Conservation (phyloP, 768 basidiomycete species). For the Russula virescens region DNA sequence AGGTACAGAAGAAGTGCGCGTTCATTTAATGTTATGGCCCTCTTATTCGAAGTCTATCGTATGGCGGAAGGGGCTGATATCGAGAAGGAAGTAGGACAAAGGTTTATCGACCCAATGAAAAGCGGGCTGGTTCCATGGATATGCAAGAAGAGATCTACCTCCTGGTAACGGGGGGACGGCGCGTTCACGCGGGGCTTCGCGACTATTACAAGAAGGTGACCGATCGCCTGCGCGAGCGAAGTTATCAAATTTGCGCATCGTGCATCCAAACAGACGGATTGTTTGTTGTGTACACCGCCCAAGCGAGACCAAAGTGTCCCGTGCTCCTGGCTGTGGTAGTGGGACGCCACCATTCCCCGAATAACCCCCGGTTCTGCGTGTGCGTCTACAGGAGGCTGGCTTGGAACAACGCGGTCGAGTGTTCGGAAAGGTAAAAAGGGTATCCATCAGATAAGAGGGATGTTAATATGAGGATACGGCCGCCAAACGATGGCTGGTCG, state of each 20-base stretch:
- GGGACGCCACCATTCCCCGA: constrained; percentile 7
- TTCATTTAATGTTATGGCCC: not conserved
- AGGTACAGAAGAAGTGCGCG: constrained; percentile 1
- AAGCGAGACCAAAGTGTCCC: constrained; percentile 8
- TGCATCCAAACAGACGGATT: not conserved
- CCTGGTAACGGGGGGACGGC: not conserved
- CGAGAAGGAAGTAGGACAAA: constrained; percentile 2
- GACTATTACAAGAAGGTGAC: not conserved
- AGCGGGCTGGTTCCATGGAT: constrained; percentile 8
- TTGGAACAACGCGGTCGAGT: not conserved
- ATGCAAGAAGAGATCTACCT: constrained; percentile 15
- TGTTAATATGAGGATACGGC: not conserved
- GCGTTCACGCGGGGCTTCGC: constrained; percentile 1
- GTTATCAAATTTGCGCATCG: constrained; percentile 5
- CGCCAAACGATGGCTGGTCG: not conserved
- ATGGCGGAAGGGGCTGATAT: constrained; percentile 4
- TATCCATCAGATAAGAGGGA: constrained; percentile 13
- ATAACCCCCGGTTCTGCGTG: constrained; percentile 3
- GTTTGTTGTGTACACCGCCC: not conserved
- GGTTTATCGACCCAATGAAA: constrained; percentile 20
- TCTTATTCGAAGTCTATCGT: constrained; percentile 9
- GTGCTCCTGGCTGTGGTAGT: constrained; percentile 9
- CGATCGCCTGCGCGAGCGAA: constrained; percentile 4
- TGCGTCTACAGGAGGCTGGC: constrained; percentile 1
- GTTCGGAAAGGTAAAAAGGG: constrained; percentile 9